A percentile compares a stretch with the other conserved stretches of the same genome.
Conservation (phyloP, 1,284 basidiomycete species). For the Leccinum griseonigrum region DNA sequence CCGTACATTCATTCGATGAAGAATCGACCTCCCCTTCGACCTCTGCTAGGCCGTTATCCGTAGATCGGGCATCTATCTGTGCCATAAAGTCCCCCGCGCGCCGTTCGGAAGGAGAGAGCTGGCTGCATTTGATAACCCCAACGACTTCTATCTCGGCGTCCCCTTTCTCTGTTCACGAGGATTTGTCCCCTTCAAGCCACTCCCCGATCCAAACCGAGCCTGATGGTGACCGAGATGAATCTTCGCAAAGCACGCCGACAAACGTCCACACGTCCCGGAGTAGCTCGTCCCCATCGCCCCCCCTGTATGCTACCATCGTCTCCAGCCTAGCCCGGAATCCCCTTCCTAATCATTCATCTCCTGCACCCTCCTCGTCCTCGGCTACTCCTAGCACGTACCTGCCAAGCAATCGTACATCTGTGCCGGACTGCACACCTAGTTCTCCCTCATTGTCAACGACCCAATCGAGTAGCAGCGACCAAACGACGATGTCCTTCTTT, state of each 20-base stretch:
- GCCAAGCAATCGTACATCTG: conserved; percentile 13
- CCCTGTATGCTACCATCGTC: conserved; percentile 28
- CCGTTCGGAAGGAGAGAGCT: conserved; percentile 31
- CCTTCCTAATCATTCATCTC: conserved; percentile 7
- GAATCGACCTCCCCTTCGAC: conserved; percentile 10
- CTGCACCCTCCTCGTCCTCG: conserved; percentile 11
- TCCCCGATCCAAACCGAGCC: conserved; percentile 2
- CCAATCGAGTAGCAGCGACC: conserved; percentile 19
- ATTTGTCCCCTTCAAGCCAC: conserved; percentile 4
- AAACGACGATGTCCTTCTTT: conserved; percentile 14
- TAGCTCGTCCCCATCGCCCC: conserved; percentile 15
- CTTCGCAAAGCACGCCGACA: conserved; percentile 1
- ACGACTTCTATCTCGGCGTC: conserved; percentile 29
- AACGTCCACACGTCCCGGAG: conserved; percentile 12
- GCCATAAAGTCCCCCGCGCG: conserved; percentile 14
- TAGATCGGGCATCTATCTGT: conserved; percentile 17
- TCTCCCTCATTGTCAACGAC: conserved; percentile 19
- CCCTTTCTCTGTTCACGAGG: conserved; percentile 11
- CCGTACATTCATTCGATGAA: conserved; percentile 17
- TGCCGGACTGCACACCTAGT: conserved; percentile 14
- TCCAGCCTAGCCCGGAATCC: conserved; percentile 21
- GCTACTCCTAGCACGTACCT: conserved; percentile 3
- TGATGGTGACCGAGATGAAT: conserved; percentile 7
- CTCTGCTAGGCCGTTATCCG: conserved; percentile 9
- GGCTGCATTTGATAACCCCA: conserved; percentile 33